These are phyloP conservation scores for Theobroma cacao DNA, from an alignment of 345 rosid genomes.

Conservation along the genomic window DNA sequence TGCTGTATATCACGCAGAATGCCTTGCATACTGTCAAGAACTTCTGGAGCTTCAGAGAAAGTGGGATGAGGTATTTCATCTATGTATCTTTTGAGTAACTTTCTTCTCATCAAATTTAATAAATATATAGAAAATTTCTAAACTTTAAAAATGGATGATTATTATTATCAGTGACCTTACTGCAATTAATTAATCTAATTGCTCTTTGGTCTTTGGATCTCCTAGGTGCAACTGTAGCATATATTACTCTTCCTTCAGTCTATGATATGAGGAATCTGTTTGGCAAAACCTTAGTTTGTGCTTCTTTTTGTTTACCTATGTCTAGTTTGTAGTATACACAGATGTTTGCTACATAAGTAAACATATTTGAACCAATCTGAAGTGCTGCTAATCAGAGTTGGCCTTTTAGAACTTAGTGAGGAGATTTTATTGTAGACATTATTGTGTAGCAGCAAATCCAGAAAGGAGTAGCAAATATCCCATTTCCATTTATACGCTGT, in stretches of 20 bases:
- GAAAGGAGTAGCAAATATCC: background rate
- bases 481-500: background rate
- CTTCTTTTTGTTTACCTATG: background rate
- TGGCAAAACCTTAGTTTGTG: background rate
- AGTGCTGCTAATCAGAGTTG: background rate
- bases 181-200: background rate
- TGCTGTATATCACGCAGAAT: constrained; percentile 75
- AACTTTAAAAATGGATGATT: background rate
- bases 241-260: background rate
- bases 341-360: background rate
- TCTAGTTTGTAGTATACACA: background rate
- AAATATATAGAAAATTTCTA: background rate
- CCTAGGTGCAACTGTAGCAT: background rate
- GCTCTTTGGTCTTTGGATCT: background rate
- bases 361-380: background rate
- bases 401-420: background rate
- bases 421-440: background rate
- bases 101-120: background rate
- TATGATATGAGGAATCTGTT: background rate
- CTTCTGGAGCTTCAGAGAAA: constrained; percentile 80
- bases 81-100: background rate
- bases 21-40: constrained; percentile 79
- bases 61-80: constrained; percentile 56
- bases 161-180: background rate
- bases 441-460: background rate